phyloP scores from a whole-genome alignment of 805 yeast genomes.

The Saccharomycopsis babjevae region DNA sequence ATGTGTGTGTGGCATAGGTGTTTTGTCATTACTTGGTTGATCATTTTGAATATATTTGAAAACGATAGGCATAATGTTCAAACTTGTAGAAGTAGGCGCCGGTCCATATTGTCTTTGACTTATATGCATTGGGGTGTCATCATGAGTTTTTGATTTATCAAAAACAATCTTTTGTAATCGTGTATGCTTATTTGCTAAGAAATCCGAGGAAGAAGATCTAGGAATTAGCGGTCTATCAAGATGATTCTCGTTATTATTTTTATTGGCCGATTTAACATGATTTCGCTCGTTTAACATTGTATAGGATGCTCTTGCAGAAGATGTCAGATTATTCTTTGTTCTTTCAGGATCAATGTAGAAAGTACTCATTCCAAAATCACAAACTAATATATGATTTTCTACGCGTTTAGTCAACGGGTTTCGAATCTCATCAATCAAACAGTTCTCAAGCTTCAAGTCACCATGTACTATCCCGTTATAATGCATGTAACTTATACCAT shows the following conservation, averaged over 20 bases:
- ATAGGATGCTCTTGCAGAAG: slow-evolving; percentile 17
- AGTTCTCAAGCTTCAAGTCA: slow-evolving; percentile 75
- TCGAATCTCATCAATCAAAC: slow-evolving; percentile 41
- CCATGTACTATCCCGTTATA: slow-evolving; percentile 63
- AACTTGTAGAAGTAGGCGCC: slow-evolving; percentile 20
- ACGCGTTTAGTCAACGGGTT: slow-evolving; percentile 23
- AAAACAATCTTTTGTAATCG: slow-evolving; percentile 21
- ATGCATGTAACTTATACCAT: slow-evolving; percentile 56
- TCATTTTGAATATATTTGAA: slow-evolving; percentile 21
- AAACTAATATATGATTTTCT: slow-evolving; percentile 40
- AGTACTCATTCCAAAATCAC: slow-evolving; percentile 85
- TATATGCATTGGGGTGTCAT: slow-evolving; percentile 26
- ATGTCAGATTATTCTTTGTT: slow-evolving; percentile 10
- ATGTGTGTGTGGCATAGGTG: slow-evolving; percentile 45
- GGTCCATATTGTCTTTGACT: slow-evolving; percentile 25
- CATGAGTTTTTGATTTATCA: slow-evolving; percentile 25
- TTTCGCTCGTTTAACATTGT: slow-evolving; percentile 8
- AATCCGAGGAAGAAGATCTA: slow-evolving; percentile 26
- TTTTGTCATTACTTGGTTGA: slow-evolving; percentile 18
- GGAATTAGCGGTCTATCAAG: slow-evolving; percentile 26
- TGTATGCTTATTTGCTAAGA: slow-evolving; percentile 14
- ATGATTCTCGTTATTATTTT: not conserved
- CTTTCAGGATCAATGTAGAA: slow-evolving; percentile 16
- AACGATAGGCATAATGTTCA: slow-evolving; percentile 20
- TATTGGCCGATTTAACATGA: not conserved